These are phyloP conservation scores for Podosphaera fusca DNA, from an alignment of 2,329 filamentous ascomycete genomes.

Conservation along the genomic window DNA sequence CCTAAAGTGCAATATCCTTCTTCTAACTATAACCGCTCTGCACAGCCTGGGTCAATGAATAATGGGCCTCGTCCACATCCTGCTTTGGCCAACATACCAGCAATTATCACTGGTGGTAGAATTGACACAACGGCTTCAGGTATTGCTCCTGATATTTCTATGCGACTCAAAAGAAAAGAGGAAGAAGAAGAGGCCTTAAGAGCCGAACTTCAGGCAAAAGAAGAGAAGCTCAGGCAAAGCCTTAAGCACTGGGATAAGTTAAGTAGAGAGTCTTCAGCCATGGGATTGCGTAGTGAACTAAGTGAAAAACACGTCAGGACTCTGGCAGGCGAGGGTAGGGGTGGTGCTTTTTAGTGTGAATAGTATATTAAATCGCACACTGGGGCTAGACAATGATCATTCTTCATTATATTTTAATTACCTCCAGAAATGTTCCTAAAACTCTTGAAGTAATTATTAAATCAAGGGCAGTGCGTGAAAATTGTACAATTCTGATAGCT, in stretches of 20 bases:
- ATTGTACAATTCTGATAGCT: no score
- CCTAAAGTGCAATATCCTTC: slow-evolving; percentile 10
- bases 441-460: no score
- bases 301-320: slow-evolving; percentile 16
- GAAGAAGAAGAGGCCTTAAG: slow-evolving; percentile 15
- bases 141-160: slow-evolving; percentile 11
- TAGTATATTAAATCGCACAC: no score
- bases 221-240: slow-evolving; percentile 14
- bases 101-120: slow-evolving; percentile 14
- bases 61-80: slow-evolving; percentile 14
- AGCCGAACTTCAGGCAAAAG: slow-evolving; percentile 13
- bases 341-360: slow-evolving; percentile 14
- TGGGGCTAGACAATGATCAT: no score
- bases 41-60: slow-evolving; percentile 4
- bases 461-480: no score
- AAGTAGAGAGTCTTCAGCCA: slow-evolving; percentile 10
- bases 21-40: slow-evolving; percentile 7
- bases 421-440: no score
- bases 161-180: slow-evolving; percentile 13
- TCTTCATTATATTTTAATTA: no score
- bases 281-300: slow-evolving; percentile 14
- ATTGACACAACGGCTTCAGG: slow-evolving; percentile 15
- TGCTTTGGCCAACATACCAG: slow-evolving; percentile 14
- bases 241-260: slow-evolving; percentile 15
- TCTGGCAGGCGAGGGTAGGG: slow-evolving; percentile 16